Evolutionary conservation across 225 moss, liverwort and hornwort genomes (phyloP), one percentile per base, ranked within the genome.

Genomic region (Lunularia cruciata): DNA sequence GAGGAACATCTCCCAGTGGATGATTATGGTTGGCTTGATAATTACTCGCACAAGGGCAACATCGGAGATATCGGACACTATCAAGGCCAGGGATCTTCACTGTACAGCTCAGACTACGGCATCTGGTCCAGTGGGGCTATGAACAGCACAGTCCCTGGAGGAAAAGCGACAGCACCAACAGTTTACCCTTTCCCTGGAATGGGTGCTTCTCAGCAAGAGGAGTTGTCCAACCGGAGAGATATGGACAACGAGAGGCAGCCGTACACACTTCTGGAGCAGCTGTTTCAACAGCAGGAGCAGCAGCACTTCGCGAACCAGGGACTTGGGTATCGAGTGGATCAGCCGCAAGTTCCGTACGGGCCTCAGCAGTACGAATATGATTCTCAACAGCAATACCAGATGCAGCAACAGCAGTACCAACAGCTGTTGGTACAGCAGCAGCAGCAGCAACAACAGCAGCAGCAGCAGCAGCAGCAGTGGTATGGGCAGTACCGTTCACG

Each of bases 1-100:
- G 92, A 92, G 62, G 87, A 90, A 22, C 85, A 69, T 37, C 64
- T 47, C 8, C 66, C 80, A 63, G 75, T 83, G 52, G 96, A 98
- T 79, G 96, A 93, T 70, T 98, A 98, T 70, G 85, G 90, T 36
- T 98, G 96, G 96, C 85, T 98, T 65, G 96, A 98, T 84, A 89
- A 86, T 69, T 96, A 87, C 70, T 80, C 84, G 78, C 78, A 76
- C 30, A 90, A 86, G 64, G 79, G 85, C 42, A 78, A 80, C 72
- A 60, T 78, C 46, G 81, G 86, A 43, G 87, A 89, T 78, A 66
- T 73, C 6, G 78, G 84, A 20, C 90, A 81, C 65, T 73, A 84
- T 68, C 87, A 86, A 69, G 81, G 83, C 45, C 83, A 81, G 57
- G 86, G 89, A 59, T 86, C 87, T 23, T 89, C 87, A 37, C 70